Percentiles rank a stretch among this genome's conserved stretches.
Conservation (phyloP, 2,329 filamentous ascomycete species). For the Myrmaecium sp. region DNA sequence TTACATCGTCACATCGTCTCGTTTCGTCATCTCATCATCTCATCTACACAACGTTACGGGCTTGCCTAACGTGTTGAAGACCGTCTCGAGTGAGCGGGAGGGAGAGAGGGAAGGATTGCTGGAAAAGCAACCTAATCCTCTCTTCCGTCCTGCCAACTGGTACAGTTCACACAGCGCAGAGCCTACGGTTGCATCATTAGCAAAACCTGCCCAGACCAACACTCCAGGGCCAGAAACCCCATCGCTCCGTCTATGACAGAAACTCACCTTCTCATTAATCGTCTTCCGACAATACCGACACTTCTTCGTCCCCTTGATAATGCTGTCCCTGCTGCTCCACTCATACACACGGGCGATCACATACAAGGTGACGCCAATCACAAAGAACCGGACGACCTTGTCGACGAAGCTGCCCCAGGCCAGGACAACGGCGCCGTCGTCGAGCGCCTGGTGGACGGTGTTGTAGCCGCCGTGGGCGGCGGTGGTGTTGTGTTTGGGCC, state of each 20-base stretch:
- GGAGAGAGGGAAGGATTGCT: too few relatives aligned
- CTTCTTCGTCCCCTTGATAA: slow-evolving; percentile 53
- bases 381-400: slow-evolving; percentile 47
- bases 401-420: slow-evolving; percentile 56
- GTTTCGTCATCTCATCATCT: too few relatives aligned
- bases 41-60: too few relatives aligned
- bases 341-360: slow-evolving; percentile 46
- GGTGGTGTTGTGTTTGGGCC: slow-evolving; percentile 28
- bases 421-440: slow-evolving; percentile 55
- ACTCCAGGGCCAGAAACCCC: too few relatives aligned
- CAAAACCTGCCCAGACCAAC: too few relatives aligned
- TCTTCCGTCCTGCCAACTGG: slow-evolving; percentile 39
- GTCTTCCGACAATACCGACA: slow-evolving; percentile 50
- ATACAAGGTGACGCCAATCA: slow-evolving; percentile 50
- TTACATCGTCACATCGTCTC: too few relatives aligned
- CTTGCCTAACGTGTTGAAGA: too few relatives aligned
- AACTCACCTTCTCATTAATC: slow-evolving; percentile 46
- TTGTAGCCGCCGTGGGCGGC: slow-evolving; percentile 45
- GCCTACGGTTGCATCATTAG: too few relatives aligned
- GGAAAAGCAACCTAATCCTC: too few relatives aligned
- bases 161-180: slow-evolving; percentile 40
- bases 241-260: too few relatives aligned
- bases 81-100: too few relatives aligned
- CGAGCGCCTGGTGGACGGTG: slow-evolving; percentile 49
- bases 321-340: slow-evolving; percentile 42